A percentile compares a stretch with the other conserved stretches of the same genome.
Evolutionary conservation across 2,329 filamentous ascomycete species (phyloP).

Genomic region (Penicillium capsulatum): DNA sequence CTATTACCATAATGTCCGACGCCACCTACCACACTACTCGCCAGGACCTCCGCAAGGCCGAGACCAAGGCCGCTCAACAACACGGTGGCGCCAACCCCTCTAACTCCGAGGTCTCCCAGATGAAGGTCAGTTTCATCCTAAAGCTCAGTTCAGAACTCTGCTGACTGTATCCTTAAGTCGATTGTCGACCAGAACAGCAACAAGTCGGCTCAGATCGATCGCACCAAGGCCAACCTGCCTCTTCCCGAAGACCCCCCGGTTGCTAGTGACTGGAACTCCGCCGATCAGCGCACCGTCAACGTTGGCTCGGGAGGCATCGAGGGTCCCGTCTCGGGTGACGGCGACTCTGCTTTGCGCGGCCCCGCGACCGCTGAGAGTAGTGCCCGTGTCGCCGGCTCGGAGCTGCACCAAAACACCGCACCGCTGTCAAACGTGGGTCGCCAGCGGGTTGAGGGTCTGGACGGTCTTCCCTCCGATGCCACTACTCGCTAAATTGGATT

Average conservation of each 20-base stretch:
- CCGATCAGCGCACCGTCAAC: constrained; percentile 64
- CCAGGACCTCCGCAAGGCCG: constrained; percentile 48
- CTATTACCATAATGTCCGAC: constrained; percentile 28
- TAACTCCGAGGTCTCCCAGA: constrained; percentile 43
- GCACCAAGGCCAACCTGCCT: constrained; percentile 68
- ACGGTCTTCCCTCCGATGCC: constrained; percentile 58
- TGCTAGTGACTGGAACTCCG: constrained; percentile 74
- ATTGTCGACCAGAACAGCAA: constrained; percentile 40
- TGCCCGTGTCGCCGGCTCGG: constrained; percentile 46
- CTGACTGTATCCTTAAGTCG: constrained; percentile 24
- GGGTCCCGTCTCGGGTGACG: constrained; percentile 50
- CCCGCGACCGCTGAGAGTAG: constrained; percentile 57
- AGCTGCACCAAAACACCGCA: constrained; percentile 52
- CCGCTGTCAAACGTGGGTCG: constrained; percentile 53
- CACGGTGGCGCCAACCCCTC: constrained; percentile 43
- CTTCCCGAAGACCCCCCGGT: constrained; percentile 72
- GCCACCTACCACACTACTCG: constrained; percentile 48
- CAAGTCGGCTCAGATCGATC: constrained; percentile 63
- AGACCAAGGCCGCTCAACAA: constrained; percentile 40
- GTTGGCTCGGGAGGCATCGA: constrained; percentile 60
- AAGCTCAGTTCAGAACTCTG: neutral
- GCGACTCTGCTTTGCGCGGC: constrained; percentile 52
- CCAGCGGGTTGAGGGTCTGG: constrained; percentile 56
- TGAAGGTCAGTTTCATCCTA: constrained; percentile 41
- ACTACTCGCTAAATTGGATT: constrained; percentile 46